A percentile compares a stretch with the other conserved stretches of the same genome.
Evolutionary conservation across 345 rosid species (phyloP).

Genomic region (Theobroma cacao): DNA sequence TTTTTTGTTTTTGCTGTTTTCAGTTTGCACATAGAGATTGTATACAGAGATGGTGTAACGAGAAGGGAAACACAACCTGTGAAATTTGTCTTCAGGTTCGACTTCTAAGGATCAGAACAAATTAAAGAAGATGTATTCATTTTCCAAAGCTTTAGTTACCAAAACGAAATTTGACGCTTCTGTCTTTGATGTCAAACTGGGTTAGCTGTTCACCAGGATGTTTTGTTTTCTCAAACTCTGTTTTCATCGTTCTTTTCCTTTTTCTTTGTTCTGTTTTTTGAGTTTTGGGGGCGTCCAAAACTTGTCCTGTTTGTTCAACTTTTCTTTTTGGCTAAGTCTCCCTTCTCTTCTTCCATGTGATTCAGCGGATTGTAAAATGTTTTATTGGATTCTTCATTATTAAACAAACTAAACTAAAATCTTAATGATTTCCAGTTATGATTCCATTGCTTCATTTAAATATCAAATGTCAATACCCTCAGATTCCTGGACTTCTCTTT

Average conservation of each 20-base stretch:
- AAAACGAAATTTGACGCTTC: neutral
- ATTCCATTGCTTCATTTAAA: neutral
- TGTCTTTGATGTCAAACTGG: neutral
- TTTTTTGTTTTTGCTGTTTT: neutral
- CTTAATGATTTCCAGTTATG: neutral
- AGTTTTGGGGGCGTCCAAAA: neutral
- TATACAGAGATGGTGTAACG: constrained; percentile 98
- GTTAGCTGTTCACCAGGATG: neutral
- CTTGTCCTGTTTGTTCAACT: constrained; percentile 6
- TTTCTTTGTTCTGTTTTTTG: neutral
- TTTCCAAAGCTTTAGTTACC: neutral
- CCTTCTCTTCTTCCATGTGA: constrained; percentile 3
- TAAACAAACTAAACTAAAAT: neutral
- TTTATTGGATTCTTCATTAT: neutral
- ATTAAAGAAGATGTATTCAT: neutral
- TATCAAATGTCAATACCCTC: neutral
- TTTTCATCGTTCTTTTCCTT: neutral
- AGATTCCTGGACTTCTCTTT: neutral
- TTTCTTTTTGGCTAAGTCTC: constrained; percentile 14
- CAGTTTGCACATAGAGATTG: constrained; percentile 91
- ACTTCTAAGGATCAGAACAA: neutral
- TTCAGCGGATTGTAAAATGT: neutral
- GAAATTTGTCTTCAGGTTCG: constrained; percentile 95
- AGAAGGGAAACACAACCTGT: constrained; percentile 90
- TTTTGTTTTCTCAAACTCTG: neutral